Base-by-base conservation (phyloP, 192 early-diverging fungal species). In the Globomyces pollinis-pini region DNA sequence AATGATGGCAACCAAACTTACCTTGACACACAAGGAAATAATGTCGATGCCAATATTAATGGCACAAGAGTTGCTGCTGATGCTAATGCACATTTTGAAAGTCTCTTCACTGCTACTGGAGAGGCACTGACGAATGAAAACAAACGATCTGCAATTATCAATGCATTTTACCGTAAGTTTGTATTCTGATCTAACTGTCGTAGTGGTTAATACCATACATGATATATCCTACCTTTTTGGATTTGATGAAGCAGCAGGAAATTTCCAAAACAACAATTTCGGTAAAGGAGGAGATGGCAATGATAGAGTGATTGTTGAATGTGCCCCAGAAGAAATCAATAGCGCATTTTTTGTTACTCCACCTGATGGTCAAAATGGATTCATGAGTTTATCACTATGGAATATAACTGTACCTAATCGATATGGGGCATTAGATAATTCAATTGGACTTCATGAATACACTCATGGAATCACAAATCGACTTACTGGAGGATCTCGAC, bases 221-320 rank as follows among this genome's bases (percentile, higher is more conserved):
- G 72, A 85, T 75, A 64, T 74, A 41, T 64, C 91, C 38, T 89
- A 90, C 67, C 65, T 78, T 36, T 76, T 75, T 59, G 72, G 72
- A 3, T 75, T 76, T 44, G 42, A 32, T 24, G 68, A 67, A 50
- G 26, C 12, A 30, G 38, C 88, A 1, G 93, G 91, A 1, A 96
- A 96, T 69, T 94, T 94, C 74, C 75, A 77, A 43, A 15, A 16
- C 6, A 43, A 52, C 67, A 71, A 71, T 44, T 13, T 30, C 35
- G 21, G 23, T 23, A 57, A 58, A 24, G 61, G 61, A 26, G 69
- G 69, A 21, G 9, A 30, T 24, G 69, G 58, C 3, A 45, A 45
- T n/a, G 80, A 84, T 55, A 72, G 73, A 54, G 70, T 77, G 51
- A 75, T 84, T 73, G 66, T 75, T 39, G 76, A 75, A 11, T 79